phyloP scores from a whole-genome alignment of 177 flowering plant genomes.

The Telopea speciosissima region DNA sequence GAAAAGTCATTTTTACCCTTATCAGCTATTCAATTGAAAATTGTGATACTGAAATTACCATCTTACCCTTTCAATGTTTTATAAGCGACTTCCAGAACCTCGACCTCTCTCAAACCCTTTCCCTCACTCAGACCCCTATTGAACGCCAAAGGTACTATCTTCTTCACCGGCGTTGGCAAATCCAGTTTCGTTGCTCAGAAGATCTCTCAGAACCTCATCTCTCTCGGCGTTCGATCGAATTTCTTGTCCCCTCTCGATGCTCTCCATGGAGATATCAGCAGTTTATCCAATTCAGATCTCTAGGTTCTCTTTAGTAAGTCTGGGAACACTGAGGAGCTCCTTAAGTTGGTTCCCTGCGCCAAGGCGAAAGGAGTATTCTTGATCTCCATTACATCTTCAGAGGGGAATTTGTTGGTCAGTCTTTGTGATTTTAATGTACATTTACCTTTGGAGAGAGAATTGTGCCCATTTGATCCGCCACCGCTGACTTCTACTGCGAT shows the following conservation, averaged over 20 bases:
- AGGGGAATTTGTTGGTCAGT: constrained; percentile 37
- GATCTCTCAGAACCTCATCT: constrained; percentile 86
- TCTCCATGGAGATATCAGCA: constrained; percentile 92
- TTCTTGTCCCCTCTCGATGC: constrained; percentile 87
- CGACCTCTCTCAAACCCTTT: constrained; percentile 59
- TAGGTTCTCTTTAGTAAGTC: constrained; percentile 76
- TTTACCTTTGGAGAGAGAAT: constrained; percentile 86
- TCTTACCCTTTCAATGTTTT: too few species aligned
- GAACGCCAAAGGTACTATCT: constrained; percentile 52
- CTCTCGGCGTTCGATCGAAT: constrained; percentile 58
- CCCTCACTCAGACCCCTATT: constrained; percentile 69
- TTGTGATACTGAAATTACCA: too few species aligned
- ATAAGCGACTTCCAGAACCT: constrained; percentile 83
- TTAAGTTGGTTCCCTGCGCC: constrained; percentile 75
- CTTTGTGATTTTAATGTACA: constrained; percentile 75
- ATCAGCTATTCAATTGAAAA: too few species aligned
- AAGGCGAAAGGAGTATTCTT: constrained; percentile 72
- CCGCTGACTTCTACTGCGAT: constrained; percentile 97
- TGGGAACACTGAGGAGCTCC: constrained; percentile 79
- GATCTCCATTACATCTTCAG: constrained; percentile 57
- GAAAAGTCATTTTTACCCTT: too few species aligned
- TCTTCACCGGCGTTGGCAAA: constrained; percentile 94
- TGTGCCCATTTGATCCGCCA: constrained; percentile 96
- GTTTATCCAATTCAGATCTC: constrained; percentile 36
- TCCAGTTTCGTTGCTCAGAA: constrained; percentile 91